These are phyloP conservation scores for Aspergillus ruber DNA, from an alignment of 2,329 filamentous ascomycete species.

Conservation along the genomic window DNA sequence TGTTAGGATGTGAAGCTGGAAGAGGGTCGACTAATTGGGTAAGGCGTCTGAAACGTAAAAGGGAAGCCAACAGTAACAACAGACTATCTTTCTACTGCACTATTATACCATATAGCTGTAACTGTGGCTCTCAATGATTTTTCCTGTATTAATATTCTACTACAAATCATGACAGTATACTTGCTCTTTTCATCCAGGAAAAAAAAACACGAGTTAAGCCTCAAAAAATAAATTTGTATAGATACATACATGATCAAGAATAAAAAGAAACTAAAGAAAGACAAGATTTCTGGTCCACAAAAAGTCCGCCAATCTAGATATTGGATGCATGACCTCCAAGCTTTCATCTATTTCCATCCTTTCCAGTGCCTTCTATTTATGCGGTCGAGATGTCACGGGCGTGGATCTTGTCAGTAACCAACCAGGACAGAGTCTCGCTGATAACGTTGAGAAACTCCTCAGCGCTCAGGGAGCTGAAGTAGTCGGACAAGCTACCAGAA, in stretches of 20 bases:
- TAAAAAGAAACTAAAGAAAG: slow-evolving; percentile 6
- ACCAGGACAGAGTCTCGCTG: slow-evolving; percentile 25
- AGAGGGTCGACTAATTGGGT: too few relatives aligned
- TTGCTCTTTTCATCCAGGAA: background rate
- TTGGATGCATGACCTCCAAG: background rate
- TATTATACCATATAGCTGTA: too few relatives aligned
- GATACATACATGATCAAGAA: slow-evolving; percentile 4
- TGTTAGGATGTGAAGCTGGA: too few relatives aligned
- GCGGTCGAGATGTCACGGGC: slow-evolving; percentile 20
- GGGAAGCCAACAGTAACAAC: too few relatives aligned
- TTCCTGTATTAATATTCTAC: too few relatives aligned
- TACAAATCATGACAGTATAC: background rate
- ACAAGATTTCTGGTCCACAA: slow-evolving; percentile 13
- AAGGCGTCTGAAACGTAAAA: too few relatives aligned
- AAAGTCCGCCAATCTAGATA: slow-evolving; percentile 7
- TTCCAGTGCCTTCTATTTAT: slow-evolving; percentile 9
- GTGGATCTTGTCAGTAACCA: slow-evolving; percentile 27
- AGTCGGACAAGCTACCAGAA: slow-evolving; percentile 12
- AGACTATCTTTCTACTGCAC: too few relatives aligned
- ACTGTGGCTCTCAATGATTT: too few relatives aligned
- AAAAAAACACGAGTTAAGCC: background rate
- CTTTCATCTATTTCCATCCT: background rate
- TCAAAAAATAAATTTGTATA: slow-evolving; percentile 5
- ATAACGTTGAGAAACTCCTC: slow-evolving; percentile 24
- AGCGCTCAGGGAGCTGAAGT: slow-evolving; percentile 26